Conservation (phyloP, 352 stramenopile genomes). For the Pythium utonaiense region DNA sequence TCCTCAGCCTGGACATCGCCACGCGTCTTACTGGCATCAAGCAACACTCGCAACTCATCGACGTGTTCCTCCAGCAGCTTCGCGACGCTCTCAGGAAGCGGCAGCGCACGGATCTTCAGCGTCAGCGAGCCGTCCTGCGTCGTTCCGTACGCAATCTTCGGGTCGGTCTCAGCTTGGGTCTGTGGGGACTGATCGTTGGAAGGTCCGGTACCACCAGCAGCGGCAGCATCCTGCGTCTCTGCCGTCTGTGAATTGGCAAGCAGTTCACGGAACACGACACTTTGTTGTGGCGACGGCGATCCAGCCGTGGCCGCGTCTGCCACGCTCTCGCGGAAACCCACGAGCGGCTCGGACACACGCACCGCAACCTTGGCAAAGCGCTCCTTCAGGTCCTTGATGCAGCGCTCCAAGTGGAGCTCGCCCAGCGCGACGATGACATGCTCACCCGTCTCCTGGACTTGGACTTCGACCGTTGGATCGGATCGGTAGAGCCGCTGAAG, state of each 20-base stretch:
- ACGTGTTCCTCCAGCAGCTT: constrained; percentile 75
- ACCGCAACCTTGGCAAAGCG: constrained; percentile 85
- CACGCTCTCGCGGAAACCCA: constrained; percentile 89
- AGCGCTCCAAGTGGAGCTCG: constrained; percentile 90
- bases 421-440: constrained; percentile 89
- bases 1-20: background rate
- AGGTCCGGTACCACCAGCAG: constrained; percentile 15
- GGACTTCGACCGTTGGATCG: constrained; percentile 91
- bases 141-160: constrained; percentile 45
- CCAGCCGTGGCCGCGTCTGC: constrained; percentile 34
- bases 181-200: constrained; percentile 9
- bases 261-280: constrained; percentile 69
- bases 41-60: constrained; percentile 41
- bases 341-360: constrained; percentile 80
- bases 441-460: constrained; percentile 86
- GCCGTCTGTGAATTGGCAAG: constrained; percentile 27
- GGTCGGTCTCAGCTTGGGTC: constrained; percentile 9
- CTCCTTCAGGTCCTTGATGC: constrained; percentile 89
- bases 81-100: constrained; percentile 60
- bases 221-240: background rate
- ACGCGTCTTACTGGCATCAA: constrained; percentile 17
- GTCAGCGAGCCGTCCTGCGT: constrained; percentile 68
- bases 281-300: constrained; percentile 59
- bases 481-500: constrained; percentile 90
- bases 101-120: constrained; percentile 72